Percentiles rank a stretch among this genome's conserved stretches.
These are phyloP conservation scores for Pythium vanterpoolii DNA, from an alignment of 352 stramenopile genomes.

Conservation along the genomic window DNA sequence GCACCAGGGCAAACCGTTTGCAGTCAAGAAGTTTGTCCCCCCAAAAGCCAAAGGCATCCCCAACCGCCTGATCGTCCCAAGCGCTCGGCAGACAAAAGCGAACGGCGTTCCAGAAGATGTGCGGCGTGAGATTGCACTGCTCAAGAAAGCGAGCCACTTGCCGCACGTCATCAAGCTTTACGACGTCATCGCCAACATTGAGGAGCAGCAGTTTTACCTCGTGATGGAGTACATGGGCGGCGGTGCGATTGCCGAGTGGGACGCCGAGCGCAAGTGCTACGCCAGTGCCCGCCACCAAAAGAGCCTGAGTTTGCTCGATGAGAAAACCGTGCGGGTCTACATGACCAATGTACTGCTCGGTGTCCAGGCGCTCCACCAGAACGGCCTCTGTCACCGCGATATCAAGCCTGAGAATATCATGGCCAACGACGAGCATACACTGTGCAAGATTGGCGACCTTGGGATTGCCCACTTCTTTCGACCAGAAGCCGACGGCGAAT, in stretches of 20 bases:
- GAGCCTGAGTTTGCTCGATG: slow-evolving; percentile 37
- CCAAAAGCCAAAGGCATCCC: slow-evolving; percentile 50
- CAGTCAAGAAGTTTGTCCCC: slow-evolving; percentile 68
- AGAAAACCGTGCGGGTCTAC: slow-evolving; percentile 49
- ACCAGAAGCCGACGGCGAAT: slow-evolving; percentile 38
- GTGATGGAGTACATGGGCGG: slow-evolving; percentile 88
- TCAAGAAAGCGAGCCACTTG: slow-evolving; percentile 71
- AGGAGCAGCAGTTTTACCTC: slow-evolving; percentile 57
- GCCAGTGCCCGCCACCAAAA: slow-evolving; percentile 41
- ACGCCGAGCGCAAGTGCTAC: slow-evolving; percentile 60
- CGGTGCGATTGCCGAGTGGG: slow-evolving; percentile 74
- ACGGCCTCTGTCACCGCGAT: slow-evolving; percentile 77
- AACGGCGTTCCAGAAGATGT: slow-evolving; percentile 49
- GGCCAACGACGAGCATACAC: slow-evolving; percentile 43
- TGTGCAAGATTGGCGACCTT: slow-evolving; percentile 81
- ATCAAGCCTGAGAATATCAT: slow-evolving; percentile 87
- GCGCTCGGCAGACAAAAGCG: not conserved
- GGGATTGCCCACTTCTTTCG: slow-evolving; percentile 78
- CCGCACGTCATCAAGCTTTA: slow-evolving; percentile 64
- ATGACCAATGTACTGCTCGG: slow-evolving; percentile 60
- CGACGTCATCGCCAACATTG: slow-evolving; percentile 72
- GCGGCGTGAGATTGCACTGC: slow-evolving; percentile 64
- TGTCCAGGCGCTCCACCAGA: slow-evolving; percentile 70
- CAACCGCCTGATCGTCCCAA: slow-evolving; percentile 40
- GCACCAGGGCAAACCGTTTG: slow-evolving; percentile 58